Evolutionary conservation across 2,329 filamentous ascomycete genomes (phyloP).

Genomic region (Stagonosporopsis cucurbitacearum): DNA sequence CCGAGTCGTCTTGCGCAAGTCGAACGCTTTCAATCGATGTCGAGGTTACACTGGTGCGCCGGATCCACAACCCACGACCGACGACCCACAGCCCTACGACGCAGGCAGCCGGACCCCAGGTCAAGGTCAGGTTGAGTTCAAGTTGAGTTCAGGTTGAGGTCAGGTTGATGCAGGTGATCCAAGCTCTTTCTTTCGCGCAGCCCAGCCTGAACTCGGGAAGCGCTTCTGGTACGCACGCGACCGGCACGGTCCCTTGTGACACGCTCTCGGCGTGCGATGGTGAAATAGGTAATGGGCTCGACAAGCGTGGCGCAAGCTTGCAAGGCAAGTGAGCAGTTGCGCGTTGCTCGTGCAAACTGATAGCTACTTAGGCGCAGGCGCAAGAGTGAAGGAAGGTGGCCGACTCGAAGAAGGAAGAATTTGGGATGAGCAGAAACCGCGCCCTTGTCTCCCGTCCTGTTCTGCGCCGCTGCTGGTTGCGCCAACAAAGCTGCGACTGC

Average conservation of each 20-base stretch:
- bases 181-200: slow-evolving; percentile 6
- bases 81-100: slow-evolving; percentile 1
- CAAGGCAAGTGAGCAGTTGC: not conserved
- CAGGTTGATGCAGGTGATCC: slow-evolving; percentile 1
- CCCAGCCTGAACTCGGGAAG: not conserved
- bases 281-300: not conserved
- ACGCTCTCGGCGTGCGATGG: not conserved
- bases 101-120: slow-evolving; percentile 9
- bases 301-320: not conserved
- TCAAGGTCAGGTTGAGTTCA: slow-evolving; percentile 9
- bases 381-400: not conserved
- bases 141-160: too few relatives aligned
- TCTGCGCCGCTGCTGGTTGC: slow-evolving; percentile 5
- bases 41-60: slow-evolving; percentile 7
- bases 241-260: not conserved
- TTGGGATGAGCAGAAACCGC: slow-evolving; percentile 24
- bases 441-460: slow-evolving; percentile 19
- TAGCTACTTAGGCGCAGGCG: not conserved
- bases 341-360: not conserved
- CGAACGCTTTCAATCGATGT: not conserved
- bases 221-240: not conserved
- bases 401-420: slow-evolving; percentile 7
- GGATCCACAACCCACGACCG: not conserved
- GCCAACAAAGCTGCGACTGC: slow-evolving; percentile 18
- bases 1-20: not conserved